Conservation (phyloP, 225 moss, liverwort and hornwort genomes). For the Physcomitrellopsis africana region DNA sequence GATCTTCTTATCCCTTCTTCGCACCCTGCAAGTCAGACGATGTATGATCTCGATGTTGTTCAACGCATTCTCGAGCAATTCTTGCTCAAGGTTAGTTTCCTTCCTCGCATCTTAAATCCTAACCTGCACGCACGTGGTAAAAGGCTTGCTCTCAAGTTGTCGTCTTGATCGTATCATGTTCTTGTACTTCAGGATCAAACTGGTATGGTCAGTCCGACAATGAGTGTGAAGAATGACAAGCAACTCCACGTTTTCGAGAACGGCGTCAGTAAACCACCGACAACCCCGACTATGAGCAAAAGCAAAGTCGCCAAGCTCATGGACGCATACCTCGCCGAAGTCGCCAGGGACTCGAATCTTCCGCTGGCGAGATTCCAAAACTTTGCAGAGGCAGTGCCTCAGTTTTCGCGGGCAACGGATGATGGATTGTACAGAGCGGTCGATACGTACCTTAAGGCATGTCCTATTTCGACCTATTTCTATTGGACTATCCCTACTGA, state of each 20-base stretch:
- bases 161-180: constrained; percentile 9
- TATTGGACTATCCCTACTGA: constrained; percentile 24
- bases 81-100: constrained; percentile 62
- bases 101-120: background rate
- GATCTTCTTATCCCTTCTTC: constrained; percentile 83
- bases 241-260: constrained; percentile 51
- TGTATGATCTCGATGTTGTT: constrained; percentile 82
- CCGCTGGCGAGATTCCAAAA: constrained; percentile 73
- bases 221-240: constrained; percentile 47
- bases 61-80: constrained; percentile 90
- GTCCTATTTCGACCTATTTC: constrained; percentile 41
- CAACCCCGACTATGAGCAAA: constrained; percentile 55
- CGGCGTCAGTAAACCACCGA: constrained; percentile 40
- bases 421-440: constrained; percentile 95
- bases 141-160: background rate
- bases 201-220: constrained; percentile 45
- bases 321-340: constrained; percentile 87
- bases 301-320: constrained; percentile 89
- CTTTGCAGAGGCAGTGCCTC: constrained; percentile 80
- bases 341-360: constrained; percentile 79
- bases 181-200: constrained; percentile 46
- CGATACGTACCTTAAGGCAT: constrained; percentile 94
- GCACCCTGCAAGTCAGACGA: constrained; percentile 50
- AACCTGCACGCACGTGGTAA: background rate
- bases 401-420: constrained; percentile 74